A percentile compares a stretch with the other conserved stretches of the same genome.
These are phyloP conservation scores for Leccinum fibrillosum DNA, from an alignment of 768 basidiomycete species.

Conservation along the genomic window DNA sequence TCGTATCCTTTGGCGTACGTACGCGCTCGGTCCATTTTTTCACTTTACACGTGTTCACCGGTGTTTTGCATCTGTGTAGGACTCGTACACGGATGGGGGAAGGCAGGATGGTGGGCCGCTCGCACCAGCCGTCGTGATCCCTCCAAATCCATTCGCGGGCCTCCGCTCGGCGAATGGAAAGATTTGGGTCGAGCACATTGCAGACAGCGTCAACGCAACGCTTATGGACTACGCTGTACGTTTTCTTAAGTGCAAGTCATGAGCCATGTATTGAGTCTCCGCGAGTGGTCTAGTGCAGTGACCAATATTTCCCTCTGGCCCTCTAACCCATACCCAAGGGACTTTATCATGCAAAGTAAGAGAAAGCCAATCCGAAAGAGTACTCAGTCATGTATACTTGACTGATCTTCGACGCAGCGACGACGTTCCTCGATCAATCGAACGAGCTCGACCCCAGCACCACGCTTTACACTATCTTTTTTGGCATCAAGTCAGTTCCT, in stretches of 20 bases:
- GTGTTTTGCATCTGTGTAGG: constrained; percentile 23
- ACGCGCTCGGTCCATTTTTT: neutral
- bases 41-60: neutral
- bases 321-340: constrained; percentile 43
- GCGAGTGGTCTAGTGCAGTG: constrained; percentile 39
- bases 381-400: neutral
- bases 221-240: constrained; percentile 52
- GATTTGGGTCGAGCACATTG: constrained; percentile 49
- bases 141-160: constrained; percentile 40
- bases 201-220: constrained; percentile 35
- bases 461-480: constrained; percentile 51
- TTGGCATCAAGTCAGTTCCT: constrained; percentile 50
- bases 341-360: constrained; percentile 49
- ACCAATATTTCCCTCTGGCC: constrained; percentile 51
- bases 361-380: neutral
- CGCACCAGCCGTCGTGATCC: constrained; percentile 37
- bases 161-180: constrained; percentile 49
- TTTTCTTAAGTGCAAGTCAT: neutral
- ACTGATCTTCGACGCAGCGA: constrained; percentile 27
- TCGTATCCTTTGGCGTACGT: constrained; percentile 52
- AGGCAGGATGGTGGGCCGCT: constrained; percentile 44
- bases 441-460: constrained; percentile 43
- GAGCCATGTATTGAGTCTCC: neutral
- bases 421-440: constrained; percentile 42
- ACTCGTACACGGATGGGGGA: constrained; percentile 51